Percentiles rank a stretch among this genome's conserved stretches.
Conservation (phyloP, 2,329 filamentous ascomycete genomes). For the Verticillium longisporum region DNA sequence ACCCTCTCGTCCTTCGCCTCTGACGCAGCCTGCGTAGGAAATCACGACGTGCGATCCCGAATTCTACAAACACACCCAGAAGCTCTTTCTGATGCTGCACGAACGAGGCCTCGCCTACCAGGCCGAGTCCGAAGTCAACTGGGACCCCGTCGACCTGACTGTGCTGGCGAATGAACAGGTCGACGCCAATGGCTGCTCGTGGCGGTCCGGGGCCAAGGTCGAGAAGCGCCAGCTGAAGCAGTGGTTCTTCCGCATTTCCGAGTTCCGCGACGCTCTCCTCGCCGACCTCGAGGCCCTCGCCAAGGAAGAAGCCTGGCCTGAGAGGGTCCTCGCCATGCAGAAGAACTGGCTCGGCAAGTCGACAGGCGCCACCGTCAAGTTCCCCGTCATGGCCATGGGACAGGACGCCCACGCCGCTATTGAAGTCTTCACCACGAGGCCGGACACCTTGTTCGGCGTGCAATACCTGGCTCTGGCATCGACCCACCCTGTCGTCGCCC, state of each 20-base stretch:
- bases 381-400: constrained; percentile 47
- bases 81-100: constrained; percentile 72
- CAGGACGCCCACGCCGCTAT: constrained; percentile 40
- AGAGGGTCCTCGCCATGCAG: constrained; percentile 76
- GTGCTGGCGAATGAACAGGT: constrained; percentile 92
- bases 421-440: constrained; percentile 75
- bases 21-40: constrained; percentile 47
- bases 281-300: constrained; percentile 62
- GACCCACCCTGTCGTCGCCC: constrained; percentile 60
- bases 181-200: constrained; percentile 77
- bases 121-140: constrained; percentile 79
- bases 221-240: constrained; percentile 75
- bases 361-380: constrained; percentile 64
- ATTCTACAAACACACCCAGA: constrained; percentile 88
- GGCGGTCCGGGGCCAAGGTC: constrained; percentile 80
- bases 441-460: constrained; percentile 81
- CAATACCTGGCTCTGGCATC: constrained; percentile 78
- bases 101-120: constrained; percentile 74
- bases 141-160: constrained; percentile 82
- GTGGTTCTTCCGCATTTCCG: constrained; percentile 84
- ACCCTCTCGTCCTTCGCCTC: not conserved
- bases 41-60: constrained; percentile 74
- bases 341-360: constrained; percentile 84
- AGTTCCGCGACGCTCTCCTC: constrained; percentile 66
- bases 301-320: constrained; percentile 65